These are phyloP conservation scores for Suillus decipiens DNA, from an alignment of 768 basidiomycete genomes.

Conservation along the genomic window DNA sequence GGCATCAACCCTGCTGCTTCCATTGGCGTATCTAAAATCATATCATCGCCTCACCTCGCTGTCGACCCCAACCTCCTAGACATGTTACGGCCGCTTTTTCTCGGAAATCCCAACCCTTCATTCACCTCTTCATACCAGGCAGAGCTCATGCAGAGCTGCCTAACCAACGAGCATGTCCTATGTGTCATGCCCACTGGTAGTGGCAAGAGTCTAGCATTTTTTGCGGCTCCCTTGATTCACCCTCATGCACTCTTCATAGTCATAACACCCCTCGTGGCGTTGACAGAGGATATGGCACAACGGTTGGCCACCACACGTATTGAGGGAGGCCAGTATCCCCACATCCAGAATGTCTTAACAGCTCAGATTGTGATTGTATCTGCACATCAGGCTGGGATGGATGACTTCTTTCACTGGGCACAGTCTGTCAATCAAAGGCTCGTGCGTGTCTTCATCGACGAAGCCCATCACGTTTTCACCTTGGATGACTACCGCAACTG, in stretches of 20 bases:
- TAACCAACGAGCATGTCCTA: too few relatives aligned
- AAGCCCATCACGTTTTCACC: slow-evolving; percentile 15
- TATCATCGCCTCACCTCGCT: neutral
- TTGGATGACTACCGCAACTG: slow-evolving; percentile 10
- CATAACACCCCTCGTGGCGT: slow-evolving; percentile 4
- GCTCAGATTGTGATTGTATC: slow-evolving; percentile 14
- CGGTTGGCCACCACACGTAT: neutral
- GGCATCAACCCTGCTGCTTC: neutral
- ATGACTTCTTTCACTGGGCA: slow-evolving; percentile 1
- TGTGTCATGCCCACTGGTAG: too few relatives aligned
- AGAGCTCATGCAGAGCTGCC: too few relatives aligned
- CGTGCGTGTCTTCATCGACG: slow-evolving; percentile 7
- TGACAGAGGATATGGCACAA: slow-evolving; percentile 15
- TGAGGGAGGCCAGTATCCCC: neutral
- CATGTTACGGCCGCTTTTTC: neutral
- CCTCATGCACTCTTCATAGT: slow-evolving; percentile 10
- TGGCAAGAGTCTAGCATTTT: too few relatives aligned
- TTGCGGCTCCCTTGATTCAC: too few relatives aligned
- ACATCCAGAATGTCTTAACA: neutral
- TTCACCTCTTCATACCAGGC: too few relatives aligned
- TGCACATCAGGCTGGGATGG: slow-evolving; percentile 12
- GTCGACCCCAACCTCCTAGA: neutral
- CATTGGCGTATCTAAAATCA: neutral
- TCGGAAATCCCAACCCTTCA: neutral
- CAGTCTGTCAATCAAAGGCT: neutral